Evolutionary conservation across 108 stramenopile genomes (phyloP).

Genomic region (Ochromonas danica): DNA sequence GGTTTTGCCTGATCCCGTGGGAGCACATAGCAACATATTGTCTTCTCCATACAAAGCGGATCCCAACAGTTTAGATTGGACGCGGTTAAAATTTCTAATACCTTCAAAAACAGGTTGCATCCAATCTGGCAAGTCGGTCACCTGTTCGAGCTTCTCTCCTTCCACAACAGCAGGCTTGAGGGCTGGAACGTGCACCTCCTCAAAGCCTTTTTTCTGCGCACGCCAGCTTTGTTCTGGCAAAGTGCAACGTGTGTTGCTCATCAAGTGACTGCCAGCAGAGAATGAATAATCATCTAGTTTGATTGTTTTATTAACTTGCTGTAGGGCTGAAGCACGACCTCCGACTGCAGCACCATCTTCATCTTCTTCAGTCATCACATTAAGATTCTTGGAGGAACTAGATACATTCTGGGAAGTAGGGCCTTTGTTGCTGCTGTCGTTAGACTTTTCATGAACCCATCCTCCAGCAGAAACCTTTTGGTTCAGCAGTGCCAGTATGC

Average conservation of each 20-base stretch:
- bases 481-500: slow-evolving; percentile 75
- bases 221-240: slow-evolving; percentile 88
- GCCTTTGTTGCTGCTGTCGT: slow-evolving; percentile 38
- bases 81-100: slow-evolving; percentile 92
- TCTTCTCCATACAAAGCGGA: slow-evolving; percentile 79
- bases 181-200: slow-evolving; percentile 99
- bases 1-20: slow-evolving; percentile 98
- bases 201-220: slow-evolving; percentile 83
- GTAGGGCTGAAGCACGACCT: slow-evolving; percentile 39
- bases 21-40: slow-evolving; percentile 91
- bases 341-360: slow-evolving; percentile 45
- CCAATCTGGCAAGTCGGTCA: slow-evolving; percentile 90
- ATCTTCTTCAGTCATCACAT: slow-evolving; percentile 39
- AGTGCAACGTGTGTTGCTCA: slow-evolving; percentile 87
- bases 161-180: slow-evolving; percentile 67
- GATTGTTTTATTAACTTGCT: slow-evolving; percentile 59
- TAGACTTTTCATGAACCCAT: slow-evolving; percentile 51
- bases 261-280: slow-evolving; percentile 78
- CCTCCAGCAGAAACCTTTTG: slow-evolving; percentile 66
- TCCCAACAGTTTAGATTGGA: slow-evolving; percentile 87
- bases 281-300: slow-evolving; percentile 87
- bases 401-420: not conserved
- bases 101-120: slow-evolving; percentile 84
- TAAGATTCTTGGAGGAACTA: not conserved
- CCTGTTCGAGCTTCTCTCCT: slow-evolving; percentile 70